Conservation (phyloP, 768 basidiomycete species). For the Mycena rosella region DNA sequence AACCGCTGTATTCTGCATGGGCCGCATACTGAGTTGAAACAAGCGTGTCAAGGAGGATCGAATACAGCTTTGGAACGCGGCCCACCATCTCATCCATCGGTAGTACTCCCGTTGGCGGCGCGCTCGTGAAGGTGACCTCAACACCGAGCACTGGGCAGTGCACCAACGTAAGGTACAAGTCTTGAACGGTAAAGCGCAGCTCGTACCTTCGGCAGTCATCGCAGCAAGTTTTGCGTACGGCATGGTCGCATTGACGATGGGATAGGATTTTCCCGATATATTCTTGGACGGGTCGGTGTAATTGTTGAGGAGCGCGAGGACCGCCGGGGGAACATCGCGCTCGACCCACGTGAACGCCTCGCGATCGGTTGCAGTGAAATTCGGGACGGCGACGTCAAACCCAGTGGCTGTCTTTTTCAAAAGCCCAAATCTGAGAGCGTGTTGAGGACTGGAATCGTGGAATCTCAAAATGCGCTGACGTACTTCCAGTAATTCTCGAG, state of each 20-base stretch:
- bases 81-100: constrained; percentile 23
- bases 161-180: no score
- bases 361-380: not conserved
- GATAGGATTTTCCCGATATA: constrained; percentile 6
- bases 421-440: not conserved
- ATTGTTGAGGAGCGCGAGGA: constrained; percentile 11
- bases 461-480: not conserved
- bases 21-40: not conserved
- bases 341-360: constrained; percentile 11
- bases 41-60: not conserved
- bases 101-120: not conserved
- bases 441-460: not conserved
- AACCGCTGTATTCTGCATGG: constrained; percentile 27
- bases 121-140: constrained; percentile 13
- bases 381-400: not conserved
- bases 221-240: constrained; percentile 10
- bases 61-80: no score
- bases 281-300: constrained; percentile 10
- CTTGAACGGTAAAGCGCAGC: no score
- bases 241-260: not conserved
- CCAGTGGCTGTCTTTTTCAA: constrained; percentile 3
- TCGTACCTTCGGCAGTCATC: constrained; percentile 1
- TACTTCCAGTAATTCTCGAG: constrained; percentile 14
- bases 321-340: constrained; percentile 17
- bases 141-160: constrained; percentile 8